These are phyloP conservation scores for Cytospora piceae DNA, from an alignment of 2,329 filamentous ascomycete species.

Conservation along the genomic window DNA sequence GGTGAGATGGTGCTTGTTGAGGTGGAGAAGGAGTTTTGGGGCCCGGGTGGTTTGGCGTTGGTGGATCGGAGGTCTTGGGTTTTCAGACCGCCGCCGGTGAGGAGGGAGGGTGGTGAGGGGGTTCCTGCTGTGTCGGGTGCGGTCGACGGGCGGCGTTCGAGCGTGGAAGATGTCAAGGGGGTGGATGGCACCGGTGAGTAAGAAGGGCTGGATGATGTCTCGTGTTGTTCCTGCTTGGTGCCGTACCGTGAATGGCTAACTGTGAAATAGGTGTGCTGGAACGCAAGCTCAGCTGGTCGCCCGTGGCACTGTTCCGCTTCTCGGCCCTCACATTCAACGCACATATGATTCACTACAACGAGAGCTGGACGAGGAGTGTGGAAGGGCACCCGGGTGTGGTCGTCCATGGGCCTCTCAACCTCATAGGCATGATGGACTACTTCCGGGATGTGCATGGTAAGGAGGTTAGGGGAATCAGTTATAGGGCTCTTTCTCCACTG, in stretches of 20 bases:
- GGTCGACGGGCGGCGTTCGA: conserved; percentile 10
- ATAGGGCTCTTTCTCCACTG: conserved; percentile 70
- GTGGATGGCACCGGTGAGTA: conserved; percentile 22
- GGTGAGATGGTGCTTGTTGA: conserved; percentile 68
- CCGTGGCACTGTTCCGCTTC: conserved; percentile 72
- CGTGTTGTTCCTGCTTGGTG: conserved; percentile 1
- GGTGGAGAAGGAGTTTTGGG: conserved; percentile 63
- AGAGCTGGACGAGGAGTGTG: conserved; percentile 62
- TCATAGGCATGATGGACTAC: conserved; percentile 73
- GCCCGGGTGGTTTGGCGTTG: conserved; percentile 54
- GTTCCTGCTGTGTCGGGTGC: background rate
- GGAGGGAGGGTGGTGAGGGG: conserved; percentile 3
- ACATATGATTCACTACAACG: conserved; percentile 83
- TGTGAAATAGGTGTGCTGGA: background rate
- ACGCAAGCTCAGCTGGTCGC: conserved; percentile 48
- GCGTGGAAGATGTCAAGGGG: conserved; percentile 14
- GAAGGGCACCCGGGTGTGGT: conserved; percentile 73
- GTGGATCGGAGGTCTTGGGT: conserved; percentile 54
- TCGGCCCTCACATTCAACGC: conserved; percentile 85
- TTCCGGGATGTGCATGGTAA: conserved; percentile 56
- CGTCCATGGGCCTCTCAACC: conserved; percentile 79
- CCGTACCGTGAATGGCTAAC: conserved; percentile 4
- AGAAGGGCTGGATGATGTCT: background rate
- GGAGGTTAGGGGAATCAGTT: conserved; percentile 56
- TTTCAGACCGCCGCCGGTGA: conserved; percentile 20